Conservation (phyloP, 257 asterid species). For the Capsicum rhomboideum region DNA sequence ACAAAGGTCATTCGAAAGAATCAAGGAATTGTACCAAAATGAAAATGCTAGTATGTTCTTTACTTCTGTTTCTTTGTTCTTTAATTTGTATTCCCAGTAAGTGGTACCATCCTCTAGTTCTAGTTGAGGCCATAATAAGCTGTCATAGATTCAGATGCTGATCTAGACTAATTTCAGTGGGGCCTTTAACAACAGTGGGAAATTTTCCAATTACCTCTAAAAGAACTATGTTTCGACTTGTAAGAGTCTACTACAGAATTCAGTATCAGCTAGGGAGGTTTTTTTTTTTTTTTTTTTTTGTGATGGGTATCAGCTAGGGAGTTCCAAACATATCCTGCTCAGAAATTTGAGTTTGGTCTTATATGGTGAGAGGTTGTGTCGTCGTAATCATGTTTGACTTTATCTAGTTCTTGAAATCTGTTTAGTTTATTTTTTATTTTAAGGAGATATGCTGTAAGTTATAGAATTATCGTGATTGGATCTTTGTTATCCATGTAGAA, state of each 20-base stretch:
- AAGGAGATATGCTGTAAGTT: neutral
- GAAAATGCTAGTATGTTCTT: conserved; percentile 57
- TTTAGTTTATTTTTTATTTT: neutral
- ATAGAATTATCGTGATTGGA: neutral
- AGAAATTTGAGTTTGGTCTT: neutral
- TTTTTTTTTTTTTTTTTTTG: too few relatives aligned
- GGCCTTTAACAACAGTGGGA: neutral
- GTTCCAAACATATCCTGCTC: neutral
- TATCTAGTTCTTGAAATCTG: neutral
- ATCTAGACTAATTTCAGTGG: neutral
- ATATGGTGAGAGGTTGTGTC: neutral
- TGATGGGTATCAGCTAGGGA: neutral
- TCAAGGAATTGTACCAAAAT: conserved; percentile 48
- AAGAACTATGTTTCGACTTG: neutral
- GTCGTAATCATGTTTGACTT: neutral
- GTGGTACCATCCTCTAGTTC: neutral
- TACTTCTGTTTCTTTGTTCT: neutral
- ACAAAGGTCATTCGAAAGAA: conserved; percentile 36
- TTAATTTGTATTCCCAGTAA: neutral
- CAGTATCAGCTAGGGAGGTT: neutral
- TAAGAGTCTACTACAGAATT: neutral
- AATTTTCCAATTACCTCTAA: neutral
- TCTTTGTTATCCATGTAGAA: conserved; percentile 27
- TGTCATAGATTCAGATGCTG: neutral
- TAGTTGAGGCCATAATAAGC: neutral